phyloP scores from a whole-genome alignment of 176 grass and related monocot genomes.

The Carex scoparia region DNA sequence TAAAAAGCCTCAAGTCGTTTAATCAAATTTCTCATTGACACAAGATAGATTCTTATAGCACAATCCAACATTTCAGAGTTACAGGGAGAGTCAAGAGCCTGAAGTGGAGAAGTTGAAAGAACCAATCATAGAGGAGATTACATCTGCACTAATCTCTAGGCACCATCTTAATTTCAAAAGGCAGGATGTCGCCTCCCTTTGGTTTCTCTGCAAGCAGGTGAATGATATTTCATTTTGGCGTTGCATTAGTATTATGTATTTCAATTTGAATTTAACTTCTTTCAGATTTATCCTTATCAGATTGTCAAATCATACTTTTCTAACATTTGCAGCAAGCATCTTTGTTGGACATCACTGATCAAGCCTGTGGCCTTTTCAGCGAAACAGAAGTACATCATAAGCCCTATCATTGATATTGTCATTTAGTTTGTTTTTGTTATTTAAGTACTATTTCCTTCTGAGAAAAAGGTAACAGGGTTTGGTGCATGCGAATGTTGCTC shows the following conservation, averaged over 20 bases:
- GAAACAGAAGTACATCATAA: constrained; percentile 58
- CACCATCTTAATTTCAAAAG: constrained; percentile 73
- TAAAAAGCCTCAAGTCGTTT: neutral
- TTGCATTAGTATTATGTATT: neutral
- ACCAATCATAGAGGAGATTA: constrained; percentile 79
- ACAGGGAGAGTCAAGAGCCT: constrained; percentile 79
- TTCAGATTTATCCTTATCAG: neutral
- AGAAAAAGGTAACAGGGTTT: neutral
- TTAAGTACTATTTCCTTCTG: neutral
- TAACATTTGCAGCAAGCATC: constrained; percentile 78
- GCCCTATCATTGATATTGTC: neutral
- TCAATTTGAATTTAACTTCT: neutral
- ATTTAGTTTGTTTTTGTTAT: constrained; percentile 15
- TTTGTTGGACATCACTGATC: constrained; percentile 82
- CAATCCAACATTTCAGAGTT: constrained; percentile 37
- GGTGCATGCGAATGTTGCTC: neutral
- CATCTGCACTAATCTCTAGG: constrained; percentile 49
- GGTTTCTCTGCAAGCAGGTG: constrained; percentile 99
- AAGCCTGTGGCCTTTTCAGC: constrained; percentile 92
- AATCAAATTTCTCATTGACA: neutral
- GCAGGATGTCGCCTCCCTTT: constrained; percentile 79
- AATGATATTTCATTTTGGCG: constrained; percentile 8
- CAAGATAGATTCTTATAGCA: neutral
- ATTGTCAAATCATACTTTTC: constrained; percentile 18
- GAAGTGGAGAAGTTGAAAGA: constrained; percentile 81